These are phyloP conservation scores for Argentina anserina DNA, from an alignment of 306 rosid genomes.

Conservation along the genomic window DNA sequence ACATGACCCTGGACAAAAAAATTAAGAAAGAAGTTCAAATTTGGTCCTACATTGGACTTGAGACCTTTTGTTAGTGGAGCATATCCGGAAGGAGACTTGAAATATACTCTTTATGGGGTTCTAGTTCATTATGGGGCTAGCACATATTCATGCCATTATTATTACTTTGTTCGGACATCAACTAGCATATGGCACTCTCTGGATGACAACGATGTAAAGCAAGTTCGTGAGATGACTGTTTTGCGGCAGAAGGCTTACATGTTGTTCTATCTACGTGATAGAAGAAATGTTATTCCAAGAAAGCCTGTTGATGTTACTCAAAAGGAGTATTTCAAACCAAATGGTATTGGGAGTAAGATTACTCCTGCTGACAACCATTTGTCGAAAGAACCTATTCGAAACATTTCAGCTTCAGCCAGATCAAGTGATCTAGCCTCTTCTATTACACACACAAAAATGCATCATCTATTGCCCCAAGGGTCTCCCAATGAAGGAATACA, in stretches of 20 bases:
- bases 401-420: constrained; percentile 28
- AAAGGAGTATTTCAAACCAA: constrained; percentile 48
- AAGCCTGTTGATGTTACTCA: constrained; percentile 41
- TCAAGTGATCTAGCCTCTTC: constrained; percentile 25
- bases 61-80: constrained; percentile 86
- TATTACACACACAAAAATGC: constrained; percentile 30
- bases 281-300: constrained; percentile 47
- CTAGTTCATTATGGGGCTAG: constrained; percentile 81
- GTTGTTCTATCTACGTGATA: constrained; percentile 93
- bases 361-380: constrained; percentile 33
- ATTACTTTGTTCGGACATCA: constrained; percentile 90
- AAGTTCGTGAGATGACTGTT: constrained; percentile 71
- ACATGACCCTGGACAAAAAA: constrained; percentile 66
- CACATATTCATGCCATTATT: constrained; percentile 91
- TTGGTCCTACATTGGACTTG: constrained; percentile 64
- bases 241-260: constrained; percentile 91
- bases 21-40: constrained; percentile 78
- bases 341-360: constrained; percentile 26
- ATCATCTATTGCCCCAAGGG: constrained; percentile 28
- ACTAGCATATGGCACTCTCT: constrained; percentile 89
- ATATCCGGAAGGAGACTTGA: constrained; percentile 72
- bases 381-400: constrained; percentile 34
- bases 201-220: constrained; percentile 79
- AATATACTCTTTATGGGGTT: constrained; percentile 93
- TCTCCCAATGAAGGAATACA: constrained; percentile 26